phyloP scores from a whole-genome alignment of 768 basidiomycete species.

The Asterophora lycoperdoides region DNA sequence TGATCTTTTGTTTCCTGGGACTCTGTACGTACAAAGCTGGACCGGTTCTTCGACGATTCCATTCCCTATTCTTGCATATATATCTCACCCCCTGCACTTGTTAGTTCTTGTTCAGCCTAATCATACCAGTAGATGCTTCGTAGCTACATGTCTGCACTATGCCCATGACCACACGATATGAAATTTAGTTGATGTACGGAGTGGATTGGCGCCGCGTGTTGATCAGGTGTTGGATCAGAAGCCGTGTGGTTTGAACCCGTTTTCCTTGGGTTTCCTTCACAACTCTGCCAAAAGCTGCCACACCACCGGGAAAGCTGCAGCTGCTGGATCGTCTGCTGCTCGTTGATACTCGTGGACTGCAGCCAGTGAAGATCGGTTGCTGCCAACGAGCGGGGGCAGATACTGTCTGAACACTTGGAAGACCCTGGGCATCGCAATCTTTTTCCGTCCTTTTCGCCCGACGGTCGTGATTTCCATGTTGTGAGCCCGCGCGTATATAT shows the following conservation, averaged over 20 bases:
- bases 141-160: slow-evolving; percentile 8
- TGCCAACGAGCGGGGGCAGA: slow-evolving; percentile 24
- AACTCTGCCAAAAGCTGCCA: neutral
- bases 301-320: neutral
- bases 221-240: slow-evolving; percentile 12
- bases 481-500: slow-evolving; percentile 17
- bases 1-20: slow-evolving; percentile 7
- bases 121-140: slow-evolving; percentile 9
- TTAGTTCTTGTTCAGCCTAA: slow-evolving; percentile 9
- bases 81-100: slow-evolving; percentile 6
- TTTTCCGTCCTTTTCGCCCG: slow-evolving; percentile 23
- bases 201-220: neutral
- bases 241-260: neutral
- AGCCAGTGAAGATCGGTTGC: slow-evolving; percentile 17
- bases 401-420: slow-evolving; percentile 12
- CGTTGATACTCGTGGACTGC: neutral
- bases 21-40: slow-evolving; percentile 6
- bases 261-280: neutral
- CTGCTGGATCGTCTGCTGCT: slow-evolving; percentile 3
- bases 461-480: slow-evolving; percentile 21
- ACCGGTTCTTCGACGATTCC: slow-evolving; percentile 2
- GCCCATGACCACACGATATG: slow-evolving; percentile 8
- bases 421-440: slow-evolving; percentile 14
- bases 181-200: slow-evolving; percentile 8
- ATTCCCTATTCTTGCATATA: slow-evolving; percentile 14